Percentiles rank a stretch among this genome's conserved stretches.
These are phyloP conservation scores for Penicillium desertorum DNA, from an alignment of 495 filamentous ascomycete species.

Conservation along the genomic window DNA sequence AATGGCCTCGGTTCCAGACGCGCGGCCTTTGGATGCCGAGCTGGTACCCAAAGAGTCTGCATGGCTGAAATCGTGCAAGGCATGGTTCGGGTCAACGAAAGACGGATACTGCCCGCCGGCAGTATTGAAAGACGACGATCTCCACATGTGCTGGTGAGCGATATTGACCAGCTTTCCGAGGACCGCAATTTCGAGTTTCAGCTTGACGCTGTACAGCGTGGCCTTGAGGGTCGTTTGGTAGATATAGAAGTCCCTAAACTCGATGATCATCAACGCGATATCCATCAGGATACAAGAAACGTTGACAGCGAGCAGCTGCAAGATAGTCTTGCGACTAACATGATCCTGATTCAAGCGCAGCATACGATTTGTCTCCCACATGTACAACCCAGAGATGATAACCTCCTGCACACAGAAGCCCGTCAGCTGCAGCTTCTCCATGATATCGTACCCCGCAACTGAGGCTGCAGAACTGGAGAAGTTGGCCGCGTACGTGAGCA, in stretches of 20 bases:
- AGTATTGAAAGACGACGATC: slow-evolving; percentile 14
- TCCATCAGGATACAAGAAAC: slow-evolving; percentile 35
- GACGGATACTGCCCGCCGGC: slow-evolving; percentile 25
- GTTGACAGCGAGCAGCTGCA: slow-evolving; percentile 33
- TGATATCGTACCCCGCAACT: slow-evolving; percentile 28
- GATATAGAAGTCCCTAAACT: slow-evolving; percentile 35
- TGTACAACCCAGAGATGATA: slow-evolving; percentile 31
- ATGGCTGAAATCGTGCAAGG: slow-evolving; percentile 21
- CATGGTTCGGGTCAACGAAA: slow-evolving; percentile 27
- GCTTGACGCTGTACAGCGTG: slow-evolving; percentile 32
- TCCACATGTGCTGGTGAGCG: slow-evolving; percentile 31
- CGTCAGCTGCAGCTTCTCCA: slow-evolving; percentile 33
- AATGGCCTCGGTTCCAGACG: slow-evolving; percentile 20
- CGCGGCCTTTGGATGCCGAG: slow-evolving; percentile 19
- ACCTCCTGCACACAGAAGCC: slow-evolving; percentile 35
- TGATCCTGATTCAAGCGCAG: slow-evolving; percentile 26
- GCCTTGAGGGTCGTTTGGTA: slow-evolving; percentile 35
- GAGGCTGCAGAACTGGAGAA: slow-evolving; percentile 18
- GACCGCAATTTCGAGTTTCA: slow-evolving; percentile 34
- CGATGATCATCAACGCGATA: slow-evolving; percentile 33
- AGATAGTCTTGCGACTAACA: slow-evolving; percentile 28
- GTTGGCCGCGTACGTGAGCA: slow-evolving; percentile 34
- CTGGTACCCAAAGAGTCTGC: slow-evolving; percentile 18
- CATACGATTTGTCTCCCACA: slow-evolving; percentile 36
- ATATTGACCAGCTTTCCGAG: slow-evolving; percentile 33